These are phyloP conservation scores for Zea luxurians DNA, from an alignment of 176 grass and related monocot species.

Conservation along the genomic window DNA sequence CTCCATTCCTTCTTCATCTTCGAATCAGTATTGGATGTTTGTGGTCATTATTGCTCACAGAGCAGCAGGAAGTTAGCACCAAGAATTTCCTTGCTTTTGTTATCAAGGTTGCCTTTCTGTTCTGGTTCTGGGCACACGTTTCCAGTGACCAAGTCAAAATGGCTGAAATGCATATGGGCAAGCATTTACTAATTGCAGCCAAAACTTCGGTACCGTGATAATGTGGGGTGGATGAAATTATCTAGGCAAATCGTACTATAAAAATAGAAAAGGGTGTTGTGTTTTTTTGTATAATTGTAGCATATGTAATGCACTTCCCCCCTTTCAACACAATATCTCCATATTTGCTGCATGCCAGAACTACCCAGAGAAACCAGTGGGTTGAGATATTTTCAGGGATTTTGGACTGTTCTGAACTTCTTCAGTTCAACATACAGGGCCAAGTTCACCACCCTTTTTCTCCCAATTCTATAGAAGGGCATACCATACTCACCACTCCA, in stretches of 20 bases:
- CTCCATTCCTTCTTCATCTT: background rate
- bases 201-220: background rate
- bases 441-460: too few species aligned
- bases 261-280: background rate
- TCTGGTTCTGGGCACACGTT: background rate
- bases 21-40: background rate
- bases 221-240: conserved; percentile 13
- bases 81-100: background rate
- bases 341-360: too few species aligned
- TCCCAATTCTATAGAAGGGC: too few species aligned
- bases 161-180: background rate
- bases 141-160: background rate
- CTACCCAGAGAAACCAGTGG: too few species aligned
- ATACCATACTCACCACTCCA: too few species aligned
- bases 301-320: background rate
- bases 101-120: background rate
- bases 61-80: conserved; percentile 2
- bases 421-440: too few species aligned
- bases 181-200: background rate
- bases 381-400: too few species aligned
- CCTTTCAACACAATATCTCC: too few species aligned
- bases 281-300: background rate
- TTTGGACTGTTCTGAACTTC: too few species aligned
- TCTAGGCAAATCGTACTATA: background rate
- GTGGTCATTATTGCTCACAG: background rate